These are phyloP conservation scores for Suillus sp. DNA, from an alignment of 768 basidiomycete genomes.

Conservation along the genomic window DNA sequence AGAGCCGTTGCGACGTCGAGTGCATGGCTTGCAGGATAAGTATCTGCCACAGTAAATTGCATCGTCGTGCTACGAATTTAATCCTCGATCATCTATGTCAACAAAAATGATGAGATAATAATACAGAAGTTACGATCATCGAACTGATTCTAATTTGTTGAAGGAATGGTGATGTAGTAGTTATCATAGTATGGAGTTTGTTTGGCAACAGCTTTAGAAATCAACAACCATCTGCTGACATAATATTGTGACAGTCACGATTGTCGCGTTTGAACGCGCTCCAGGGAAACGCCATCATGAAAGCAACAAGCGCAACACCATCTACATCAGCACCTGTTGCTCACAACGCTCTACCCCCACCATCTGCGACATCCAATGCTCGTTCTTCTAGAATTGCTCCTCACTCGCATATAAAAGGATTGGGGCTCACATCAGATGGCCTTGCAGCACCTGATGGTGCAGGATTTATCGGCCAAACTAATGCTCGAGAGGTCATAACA, in stretches of 20 bases:
- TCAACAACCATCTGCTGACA: slow-evolving; percentile 17
- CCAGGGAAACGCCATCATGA: slow-evolving; percentile 28
- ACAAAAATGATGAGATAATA: neutral
- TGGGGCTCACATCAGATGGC: slow-evolving; percentile 87
- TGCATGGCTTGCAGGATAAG: neutral
- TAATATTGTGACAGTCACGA: slow-evolving; percentile 12
- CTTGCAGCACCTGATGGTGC: slow-evolving; percentile 68
- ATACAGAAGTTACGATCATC: neutral
- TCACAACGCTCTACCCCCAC: slow-evolving; percentile 75
- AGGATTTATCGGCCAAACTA: slow-evolving; percentile 90
- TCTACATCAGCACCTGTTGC: slow-evolving; percentile 58
- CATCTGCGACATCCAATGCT: slow-evolving; percentile 58
- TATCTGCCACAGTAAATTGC: neutral
- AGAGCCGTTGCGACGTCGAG: neutral
- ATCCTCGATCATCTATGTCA: neutral
- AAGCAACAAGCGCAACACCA: slow-evolving; percentile 44
- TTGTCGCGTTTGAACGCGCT: slow-evolving; percentile 4
- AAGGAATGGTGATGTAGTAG: no score
- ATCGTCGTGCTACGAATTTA: neutral
- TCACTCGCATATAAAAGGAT: slow-evolving; percentile 96
- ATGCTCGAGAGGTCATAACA: slow-evolving; percentile 79
- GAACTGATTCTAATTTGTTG: neutral
- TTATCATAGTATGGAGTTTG: no score
- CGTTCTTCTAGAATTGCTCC: slow-evolving; percentile 83
- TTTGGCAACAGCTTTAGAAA: slow-evolving; percentile 14